Evolutionary conservation across 108 stramenopile genomes (phyloP), one percentile per base, ranked within the genome.

Genomic region (Nitzschia inconspicua): DNA sequence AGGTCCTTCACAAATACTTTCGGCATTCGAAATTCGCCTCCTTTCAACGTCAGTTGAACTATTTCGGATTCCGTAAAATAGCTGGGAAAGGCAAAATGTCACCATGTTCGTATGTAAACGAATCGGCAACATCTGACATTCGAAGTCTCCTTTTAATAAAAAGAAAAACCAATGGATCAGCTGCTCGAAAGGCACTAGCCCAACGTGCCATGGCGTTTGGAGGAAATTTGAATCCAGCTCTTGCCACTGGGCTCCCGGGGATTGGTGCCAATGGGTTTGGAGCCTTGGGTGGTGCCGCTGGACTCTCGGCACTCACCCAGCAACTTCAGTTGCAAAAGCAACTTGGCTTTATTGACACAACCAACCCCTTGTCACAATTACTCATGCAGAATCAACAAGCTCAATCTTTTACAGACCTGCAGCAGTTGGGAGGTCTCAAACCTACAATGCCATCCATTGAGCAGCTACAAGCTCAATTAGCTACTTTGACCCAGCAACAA

Each of bases 41-140:
- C 37, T 94, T 94, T 46, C 91, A 93, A 63, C 66, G 93, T 16
- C 93, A 94, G 54, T 72, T 94, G 63, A 95, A 90, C 62, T 95
- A 95, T 71, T 95, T 95, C 60, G 93, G 93, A 23, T 95, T 95
- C 54, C 72, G 93, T 4, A 95, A 95, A 55, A 89, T 95, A 44
- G 90, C 89, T 11, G 93, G 93, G 14, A 95, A 95, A 64, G 93
- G 93, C 8, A 95, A 95, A 60, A 95, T 95, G 93, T 79, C 83
- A 9, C 90, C 93, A 13, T 95, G 93, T 63, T 91, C 89, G 5
- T 95, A 95, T 66, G 88, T 95, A 58, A 95, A 95, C 59, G 88
- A 91, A 41, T 67, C 79, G 22, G 89, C 89, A 42, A 94, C 82
- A 4, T 70, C 76, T 9, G 93, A 94, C 73, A 79, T 94, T 35